Evolutionary conservation across 768 basidiomycete genomes (phyloP).

Genomic region (Termitomyces sp.): DNA sequence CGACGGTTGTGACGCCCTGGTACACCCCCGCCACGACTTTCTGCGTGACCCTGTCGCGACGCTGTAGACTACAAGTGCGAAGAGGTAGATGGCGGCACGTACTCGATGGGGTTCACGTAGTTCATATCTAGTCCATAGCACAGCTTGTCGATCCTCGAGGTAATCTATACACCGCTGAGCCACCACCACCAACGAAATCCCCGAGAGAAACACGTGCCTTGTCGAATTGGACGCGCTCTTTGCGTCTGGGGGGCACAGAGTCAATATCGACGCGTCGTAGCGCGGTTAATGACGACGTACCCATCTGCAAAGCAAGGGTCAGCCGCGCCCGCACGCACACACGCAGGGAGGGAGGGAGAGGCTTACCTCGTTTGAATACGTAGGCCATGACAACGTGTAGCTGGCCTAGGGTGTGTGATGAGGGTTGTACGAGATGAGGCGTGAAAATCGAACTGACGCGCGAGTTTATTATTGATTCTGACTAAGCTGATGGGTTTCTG

Average conservation of each 20-base stretch:
- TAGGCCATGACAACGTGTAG: conserved; percentile 22
- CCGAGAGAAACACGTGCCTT: no score
- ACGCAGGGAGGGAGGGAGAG: no score
- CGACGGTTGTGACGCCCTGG: conserved; percentile 93
- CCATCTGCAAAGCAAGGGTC: no score
- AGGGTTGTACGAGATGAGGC: no score
- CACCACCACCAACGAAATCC: no score
- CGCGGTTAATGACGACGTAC: conserved; percentile 33
- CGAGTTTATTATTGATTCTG: no score
- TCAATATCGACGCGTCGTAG: conserved; percentile 26
- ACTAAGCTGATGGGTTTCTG: no score
- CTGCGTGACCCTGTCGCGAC: conserved; percentile 72
- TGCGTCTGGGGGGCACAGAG: conserved; percentile 46
- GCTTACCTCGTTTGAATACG: conserved; percentile 37
- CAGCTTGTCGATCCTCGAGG: conserved; percentile 80
- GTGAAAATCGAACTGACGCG: conserved; percentile 11
- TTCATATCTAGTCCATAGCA: conserved; percentile 94
- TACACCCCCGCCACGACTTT: conserved; percentile 94
- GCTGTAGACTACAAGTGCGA: no score
- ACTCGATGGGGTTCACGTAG: conserved; percentile 93
- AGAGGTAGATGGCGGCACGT: no score
- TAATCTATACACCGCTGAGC: conserved; percentile 55
- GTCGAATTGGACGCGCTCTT: conserved; percentile 90
- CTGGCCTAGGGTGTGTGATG: conserved; percentile 3
- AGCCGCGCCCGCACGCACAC: no score